phyloP scores from a whole-genome alignment of 163 green algal species.

The Scenedesmus sp. region DNA sequence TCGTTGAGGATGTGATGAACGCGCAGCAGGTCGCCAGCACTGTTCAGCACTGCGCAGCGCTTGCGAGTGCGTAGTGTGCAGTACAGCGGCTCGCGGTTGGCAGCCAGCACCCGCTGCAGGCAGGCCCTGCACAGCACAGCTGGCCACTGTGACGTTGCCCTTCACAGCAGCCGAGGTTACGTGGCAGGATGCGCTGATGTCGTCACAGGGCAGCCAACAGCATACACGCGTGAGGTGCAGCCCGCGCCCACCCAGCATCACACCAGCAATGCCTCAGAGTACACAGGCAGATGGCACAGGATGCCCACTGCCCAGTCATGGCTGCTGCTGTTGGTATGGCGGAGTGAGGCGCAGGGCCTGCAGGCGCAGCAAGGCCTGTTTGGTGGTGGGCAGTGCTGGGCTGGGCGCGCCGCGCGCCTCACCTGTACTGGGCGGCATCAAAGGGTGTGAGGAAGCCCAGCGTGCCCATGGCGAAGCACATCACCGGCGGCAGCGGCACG shows the following conservation, averaged over 20 bases:
- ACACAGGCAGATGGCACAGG: too few species aligned
- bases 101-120: slow-evolving; percentile 70
- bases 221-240: too few species aligned
- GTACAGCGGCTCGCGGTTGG: slow-evolving; percentile 78
- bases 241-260: too few species aligned
- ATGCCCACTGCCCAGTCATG: too few species aligned
- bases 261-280: too few species aligned
- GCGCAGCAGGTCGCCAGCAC: background rate
- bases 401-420: background rate
- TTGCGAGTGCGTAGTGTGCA: slow-evolving; percentile 90
- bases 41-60: slow-evolving; percentile 81
- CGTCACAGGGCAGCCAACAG: too few species aligned
- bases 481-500: slow-evolving; percentile 85
- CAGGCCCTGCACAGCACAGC: slow-evolving; percentile 53
- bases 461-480: slow-evolving; percentile 95
- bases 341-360: too few species aligned
- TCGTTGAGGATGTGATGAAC: slow-evolving; percentile 90
- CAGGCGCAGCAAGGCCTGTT: too few species aligned
- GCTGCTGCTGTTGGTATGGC: too few species aligned
- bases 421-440: slow-evolving; percentile 77
- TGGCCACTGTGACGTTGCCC: too few species aligned
- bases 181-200: too few species aligned
- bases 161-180: background rate
- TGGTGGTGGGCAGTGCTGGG: too few species aligned
- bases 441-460: slow-evolving; percentile 93